Evolutionary conservation across 2,329 filamentous ascomycete genomes (phyloP), one percentile per base, ranked within the genome.

Genomic region (Hypocreales sp.): DNA sequence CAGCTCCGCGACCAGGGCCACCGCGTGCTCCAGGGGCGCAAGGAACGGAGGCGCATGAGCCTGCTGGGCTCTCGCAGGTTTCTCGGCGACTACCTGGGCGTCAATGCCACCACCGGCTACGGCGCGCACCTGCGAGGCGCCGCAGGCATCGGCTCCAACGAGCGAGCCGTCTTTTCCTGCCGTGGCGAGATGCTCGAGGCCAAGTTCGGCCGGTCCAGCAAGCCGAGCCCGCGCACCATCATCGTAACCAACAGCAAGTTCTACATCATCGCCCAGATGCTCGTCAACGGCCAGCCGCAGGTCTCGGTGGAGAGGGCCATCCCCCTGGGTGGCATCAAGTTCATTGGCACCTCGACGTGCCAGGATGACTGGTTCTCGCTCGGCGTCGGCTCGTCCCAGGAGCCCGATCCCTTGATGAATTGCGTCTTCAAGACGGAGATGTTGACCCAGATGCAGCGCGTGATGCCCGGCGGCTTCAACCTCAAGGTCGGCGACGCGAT

Each of bases 361-460:
- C 82, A 81, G 37, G 90, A 98, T 42, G 90, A 98, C 53, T 98
- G 90, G 90, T 94, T 98, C 52, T 83, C 87, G 2, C 62, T 98
- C 20, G 82, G 86, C 4, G 67, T 92, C 24, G 83, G 81, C n/a
- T 86, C 86, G 18, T 76, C 77, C 7, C 83, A 92, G 46, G 87
- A 95, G 48, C 67, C 90, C 0, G 90, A 98, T 51, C 84, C 90
- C n/a, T 64, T 98, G 14, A 55, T 98, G 44, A 92, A 77, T 55
- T 98, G 90, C 46, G 60, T 94, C 13, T 74, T 98, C 53, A 98
- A 98, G 61, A 98, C 90, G 0, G 90, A 98, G 46, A 76, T 98
- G 53, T 92, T 95, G 47, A 92, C 87, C 1, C 86, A 94, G 36
- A 74, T 98, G 58, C 73, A 77, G 46, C 74, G 72, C 27, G 72